Base-by-base conservation (phyloP, 2,329 filamentous ascomycete species). In the Penicillium sp. region DNA sequence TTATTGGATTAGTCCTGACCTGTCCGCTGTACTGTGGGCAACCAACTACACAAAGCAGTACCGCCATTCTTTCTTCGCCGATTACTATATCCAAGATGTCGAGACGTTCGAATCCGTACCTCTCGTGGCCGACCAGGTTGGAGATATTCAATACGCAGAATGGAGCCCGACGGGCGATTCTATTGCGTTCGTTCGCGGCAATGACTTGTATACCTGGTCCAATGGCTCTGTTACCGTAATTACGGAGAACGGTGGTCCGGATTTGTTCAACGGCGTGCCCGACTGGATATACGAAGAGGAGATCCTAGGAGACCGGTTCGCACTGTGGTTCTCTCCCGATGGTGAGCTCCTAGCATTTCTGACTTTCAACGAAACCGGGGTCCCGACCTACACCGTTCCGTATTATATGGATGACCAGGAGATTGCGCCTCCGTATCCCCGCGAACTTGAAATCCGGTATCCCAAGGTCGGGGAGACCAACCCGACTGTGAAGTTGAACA, bases 211-310 rank as follows among this genome's bases (percentile, higher is more conserved):
- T 74, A 72, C 90, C 57, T 85, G 83, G 79, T 79, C 78, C 63
- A 80, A 84, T 54, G 85, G 85, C 30, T 78, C 81, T 3, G 77
- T 86, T 15, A 81, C 79, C 2, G 86, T 85, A 53, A 90, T 97
- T 69, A 97, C 93, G 4, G 85, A 82, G 49, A 93, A 97, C 71
- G 93, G 94, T 19, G 91, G 93, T 0, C 82, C 87, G 0, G 89
- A 97, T 70, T 87, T 92, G 66, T 91, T 97, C 78, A 96, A 97
- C 70, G 93, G 93, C 19, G 88, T 97, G 38, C 93, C 94, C 0
- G 94, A 98, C 76, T 98, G 94, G 93, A 93, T 97, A 0, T 96
- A 95, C 71, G 91, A 94, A 72, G 86, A 89, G 70, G 91, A 95
- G 76, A 91, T 94, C 5, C 90, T 97, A 61, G 78, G 81, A 13